These are phyloP conservation scores for Penicillium paradoxum DNA, from an alignment of 495 filamentous ascomycete genomes.

Conservation along the genomic window DNA sequence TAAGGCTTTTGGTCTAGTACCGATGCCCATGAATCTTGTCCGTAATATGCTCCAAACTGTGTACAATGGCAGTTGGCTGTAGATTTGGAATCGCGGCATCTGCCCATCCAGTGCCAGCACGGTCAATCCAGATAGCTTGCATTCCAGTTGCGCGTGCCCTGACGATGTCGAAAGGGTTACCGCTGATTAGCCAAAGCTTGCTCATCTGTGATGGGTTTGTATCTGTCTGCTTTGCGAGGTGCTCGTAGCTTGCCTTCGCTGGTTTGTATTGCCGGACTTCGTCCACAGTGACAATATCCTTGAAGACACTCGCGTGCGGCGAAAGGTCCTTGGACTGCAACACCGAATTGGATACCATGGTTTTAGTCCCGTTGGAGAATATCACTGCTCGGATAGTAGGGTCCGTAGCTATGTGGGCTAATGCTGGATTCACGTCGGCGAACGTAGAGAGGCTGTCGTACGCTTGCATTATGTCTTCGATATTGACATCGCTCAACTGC, in stretches of 20 bases:
- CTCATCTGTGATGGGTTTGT: slow-evolving; percentile 37
- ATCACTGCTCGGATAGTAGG: slow-evolving; percentile 50
- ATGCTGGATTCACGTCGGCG: slow-evolving; percentile 54
- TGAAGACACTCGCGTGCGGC: slow-evolving; percentile 46
- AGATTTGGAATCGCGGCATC: slow-evolving; percentile 28
- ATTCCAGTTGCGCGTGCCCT: slow-evolving; percentile 44
- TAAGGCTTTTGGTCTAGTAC: background rate
- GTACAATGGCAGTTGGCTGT: slow-evolving; percentile 27
- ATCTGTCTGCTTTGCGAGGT: slow-evolving; percentile 52
- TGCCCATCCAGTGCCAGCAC: slow-evolving; percentile 41
- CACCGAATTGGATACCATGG: slow-evolving; percentile 61
- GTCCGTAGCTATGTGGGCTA: slow-evolving; percentile 40
- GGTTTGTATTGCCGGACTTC: slow-evolving; percentile 63
- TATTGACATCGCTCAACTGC: slow-evolving; percentile 36
- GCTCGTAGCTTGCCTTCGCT: slow-evolving; percentile 55
- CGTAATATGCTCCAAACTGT: slow-evolving; percentile 27
- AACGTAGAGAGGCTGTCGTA: slow-evolving; percentile 70
- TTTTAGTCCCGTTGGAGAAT: slow-evolving; percentile 69
- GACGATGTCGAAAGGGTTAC: slow-evolving; percentile 77
- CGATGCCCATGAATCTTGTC: slow-evolving; percentile 16
- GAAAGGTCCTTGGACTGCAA: slow-evolving; percentile 51
- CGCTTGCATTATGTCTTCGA: slow-evolving; percentile 52
- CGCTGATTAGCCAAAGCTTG: slow-evolving; percentile 67
- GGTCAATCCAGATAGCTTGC: slow-evolving; percentile 67
- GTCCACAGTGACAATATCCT: slow-evolving; percentile 58